These are phyloP conservation scores for Parachaetomium inaequale DNA, from an alignment of 495 filamentous ascomycete genomes.

Conservation along the genomic window DNA sequence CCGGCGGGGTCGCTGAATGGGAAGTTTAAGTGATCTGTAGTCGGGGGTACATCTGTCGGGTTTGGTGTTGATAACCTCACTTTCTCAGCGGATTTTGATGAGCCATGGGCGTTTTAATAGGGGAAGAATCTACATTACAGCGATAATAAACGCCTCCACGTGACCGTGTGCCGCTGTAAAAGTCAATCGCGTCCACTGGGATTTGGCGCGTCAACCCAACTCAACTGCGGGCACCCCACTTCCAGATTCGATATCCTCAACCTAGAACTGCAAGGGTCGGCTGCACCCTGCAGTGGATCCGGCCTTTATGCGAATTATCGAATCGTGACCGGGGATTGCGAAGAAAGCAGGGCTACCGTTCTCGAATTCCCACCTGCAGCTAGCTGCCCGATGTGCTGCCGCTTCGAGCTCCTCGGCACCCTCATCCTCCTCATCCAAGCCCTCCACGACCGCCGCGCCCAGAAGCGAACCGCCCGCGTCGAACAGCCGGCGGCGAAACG, in stretches of 20 bases:
- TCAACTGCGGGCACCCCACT: not conserved
- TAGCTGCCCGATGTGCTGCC: conserved; percentile 38
- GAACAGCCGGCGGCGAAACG: not conserved
- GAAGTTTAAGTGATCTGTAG: conserved; percentile 7
- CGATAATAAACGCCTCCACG: not conserved
- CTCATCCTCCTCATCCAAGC: conserved; percentile 45
- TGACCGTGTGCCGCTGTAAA: not conserved
- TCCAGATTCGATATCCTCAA: no score
- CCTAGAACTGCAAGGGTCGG: no score
- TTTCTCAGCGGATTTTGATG: not conserved
- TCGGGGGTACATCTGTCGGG: not conserved
- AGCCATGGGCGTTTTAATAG: not conserved
- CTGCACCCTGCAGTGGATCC: not conserved
- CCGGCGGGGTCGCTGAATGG: conserved; percentile 21
- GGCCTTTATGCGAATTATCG: not conserved
- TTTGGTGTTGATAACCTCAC: not conserved
- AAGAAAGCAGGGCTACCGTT: not conserved
- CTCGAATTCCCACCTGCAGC: not conserved
- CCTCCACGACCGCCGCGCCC: conserved; percentile 31
- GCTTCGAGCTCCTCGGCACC: conserved; percentile 49
- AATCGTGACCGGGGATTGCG: not conserved
- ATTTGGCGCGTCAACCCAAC: not conserved
- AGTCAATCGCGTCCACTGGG: not conserved
- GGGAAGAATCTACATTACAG: no score
- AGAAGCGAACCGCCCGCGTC: not conserved